Evolutionary conservation across 176 grass and related monocot species (phyloP), one percentile per base, ranked within the genome.

Genomic region (Rhynchospora pubera): DNA sequence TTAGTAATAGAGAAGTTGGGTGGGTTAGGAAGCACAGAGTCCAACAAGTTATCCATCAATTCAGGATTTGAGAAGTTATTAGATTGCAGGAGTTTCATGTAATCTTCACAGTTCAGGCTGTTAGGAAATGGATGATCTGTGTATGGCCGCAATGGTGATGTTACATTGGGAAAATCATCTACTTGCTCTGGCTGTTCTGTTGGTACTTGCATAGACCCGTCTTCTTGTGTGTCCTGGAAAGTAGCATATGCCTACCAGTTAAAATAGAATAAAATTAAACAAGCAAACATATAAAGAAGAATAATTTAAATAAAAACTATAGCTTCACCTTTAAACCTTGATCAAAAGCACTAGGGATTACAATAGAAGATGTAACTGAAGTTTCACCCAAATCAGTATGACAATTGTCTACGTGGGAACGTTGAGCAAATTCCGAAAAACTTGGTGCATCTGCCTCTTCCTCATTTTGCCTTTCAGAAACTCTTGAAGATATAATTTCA

Each of bases 101-200:
- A 62, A 39, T 48, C 77, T 81, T 60, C 82, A 62, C 84, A 64
- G 73, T 84, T 81, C 42, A 80, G 43, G 56, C 57, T 80, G 50
- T 42, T 75, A 60, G 82, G 82, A 68, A 88, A 88, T 34, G 81
- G 86, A 68, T 84, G 30, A 64, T 84, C 86, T 26, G 82, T 84
- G 82, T 81, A 88, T 39, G 86, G 86, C 19, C 66, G 34, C 82
- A 88, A 84, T 32, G 86, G 86, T 73, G 86, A 88, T 52, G 75
- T 80, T 75, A 88, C 26, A 39, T 62, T 65, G 11, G 56, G 76
- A 53, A 85, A 88, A 70, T 2, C 9, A 88, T 69, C 60, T 9
- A 63, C 48, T 84, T 71, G 61, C 55, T 88, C 46, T 10, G 32
- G n/a, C 23, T 58, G 52, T 47, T 21, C 7, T 30, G 64, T 10